phyloP scores from a whole-genome alignment of 2,329 filamentous ascomycete genomes.

The Penicillium brasilianum region DNA sequence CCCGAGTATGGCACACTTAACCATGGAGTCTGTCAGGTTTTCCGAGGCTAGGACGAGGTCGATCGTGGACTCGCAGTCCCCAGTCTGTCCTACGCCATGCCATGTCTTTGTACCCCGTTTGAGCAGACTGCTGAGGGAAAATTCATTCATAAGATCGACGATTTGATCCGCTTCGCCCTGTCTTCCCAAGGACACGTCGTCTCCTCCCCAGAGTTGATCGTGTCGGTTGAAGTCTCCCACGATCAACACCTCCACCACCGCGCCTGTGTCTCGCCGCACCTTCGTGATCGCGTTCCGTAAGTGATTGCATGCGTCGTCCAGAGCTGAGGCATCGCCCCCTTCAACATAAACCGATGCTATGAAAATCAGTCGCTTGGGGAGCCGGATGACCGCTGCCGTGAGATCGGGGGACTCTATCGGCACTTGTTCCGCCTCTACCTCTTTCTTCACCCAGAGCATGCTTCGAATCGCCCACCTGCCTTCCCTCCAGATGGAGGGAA shows the following conservation, averaged over 20 bases:
- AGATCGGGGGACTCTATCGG: slow-evolving; percentile 32
- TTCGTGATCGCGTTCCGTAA: slow-evolving; percentile 29
- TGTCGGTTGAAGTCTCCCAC: slow-evolving; percentile 2
- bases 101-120: slow-evolving; percentile 44
- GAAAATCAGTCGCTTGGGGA: slow-evolving; percentile 30
- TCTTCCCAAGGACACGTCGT: slow-evolving; percentile 29
- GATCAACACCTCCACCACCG: slow-evolving; percentile 30
- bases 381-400: slow-evolving; percentile 28
- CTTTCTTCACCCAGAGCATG: slow-evolving; percentile 36
- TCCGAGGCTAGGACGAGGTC: slow-evolving; percentile 17
- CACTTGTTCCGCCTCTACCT: slow-evolving; percentile 32
- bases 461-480: slow-evolving; percentile 32
- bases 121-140: slow-evolving; percentile 41
- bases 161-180: slow-evolving; percentile 46
- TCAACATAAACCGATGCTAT: slow-evolving; percentile 35
- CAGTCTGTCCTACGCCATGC: slow-evolving; percentile 29
- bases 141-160: slow-evolving; percentile 44
- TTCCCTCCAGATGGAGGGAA: slow-evolving; percentile 23
- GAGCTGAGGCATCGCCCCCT: slow-evolving; percentile 22
- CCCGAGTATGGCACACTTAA: slow-evolving; percentile 23
- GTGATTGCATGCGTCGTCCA: slow-evolving; percentile 21
- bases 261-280: slow-evolving; percentile 24
- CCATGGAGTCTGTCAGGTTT: slow-evolving; percentile 22
- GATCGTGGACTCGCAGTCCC: slow-evolving; percentile 28
- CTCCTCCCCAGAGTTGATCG: slow-evolving; percentile 9